Evolutionary conservation across 108 stramenopile genomes (phyloP), one percentile per base, ranked within the genome.

Genomic region (Pseudonitzschia pungens): DNA sequence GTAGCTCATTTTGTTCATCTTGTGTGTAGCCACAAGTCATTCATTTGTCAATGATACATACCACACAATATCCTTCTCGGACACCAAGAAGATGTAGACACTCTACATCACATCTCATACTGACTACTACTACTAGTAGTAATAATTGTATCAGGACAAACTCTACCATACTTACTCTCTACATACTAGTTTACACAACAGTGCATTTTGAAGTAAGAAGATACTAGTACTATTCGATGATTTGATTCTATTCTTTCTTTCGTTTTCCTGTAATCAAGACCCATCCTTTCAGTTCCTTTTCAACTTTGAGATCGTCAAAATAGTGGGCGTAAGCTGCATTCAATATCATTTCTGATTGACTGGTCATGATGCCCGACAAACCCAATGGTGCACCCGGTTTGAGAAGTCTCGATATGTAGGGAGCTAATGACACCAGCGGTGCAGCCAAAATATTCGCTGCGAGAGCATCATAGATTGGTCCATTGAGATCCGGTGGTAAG

Each of bases 361-460:
- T 41, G 16, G 73, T 64, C 71, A 91, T 75, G 12, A 93, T 85
- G 20, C 92, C 92, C 16, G 87, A 88, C 51, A 93, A 67, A 22
- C 89, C 92, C 56, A 93, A 69, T 58, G 68, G 64, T 20, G 83
- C 89, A 24, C 88, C 87, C 20, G 91, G 80, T 55, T 77, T 74
- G 8, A 91, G 73, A 59, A 90, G 65, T 26, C 67, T 51, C 8
- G 87, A 86, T 56, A 93, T 72, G 12, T 71, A 80, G 14, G 85
- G 81, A 26, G 89, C 88, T 59, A 93, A 57, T 0, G 62, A 54
- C 0, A 90, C 77, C 58, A 93, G 65, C 0, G 89, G 89, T 14
- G 69, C 77, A 22, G 92, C 92, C 68, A 93, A 77, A 55, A 93
- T 91, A 65, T 93, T 93, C 42, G 92, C 92, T 27, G 81, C 92